Conservation (phyloP, 441 rosid species). For the Erodium texanum region DNA sequence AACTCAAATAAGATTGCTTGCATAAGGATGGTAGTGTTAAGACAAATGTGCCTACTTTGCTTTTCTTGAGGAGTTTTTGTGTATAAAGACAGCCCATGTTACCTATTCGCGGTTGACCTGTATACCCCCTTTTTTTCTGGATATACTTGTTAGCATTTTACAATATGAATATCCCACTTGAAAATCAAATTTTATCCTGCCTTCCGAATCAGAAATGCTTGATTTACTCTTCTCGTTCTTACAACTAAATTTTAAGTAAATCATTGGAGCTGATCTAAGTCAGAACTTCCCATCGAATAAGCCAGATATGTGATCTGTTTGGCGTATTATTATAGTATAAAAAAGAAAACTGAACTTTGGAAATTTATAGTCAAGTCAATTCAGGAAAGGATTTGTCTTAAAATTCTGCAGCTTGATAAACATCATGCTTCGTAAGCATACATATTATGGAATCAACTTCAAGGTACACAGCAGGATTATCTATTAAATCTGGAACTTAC, state of each 20-base stretch:
- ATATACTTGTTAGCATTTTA: neutral
- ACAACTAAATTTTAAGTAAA: neutral
- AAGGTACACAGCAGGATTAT: neutral
- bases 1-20: neutral
- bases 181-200: neutral
- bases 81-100: neutral
- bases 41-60: neutral
- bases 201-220: neutral
- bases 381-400: neutral
- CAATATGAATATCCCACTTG: neutral
- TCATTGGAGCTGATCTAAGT: neutral
- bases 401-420: neutral
- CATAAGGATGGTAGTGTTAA: neutral
- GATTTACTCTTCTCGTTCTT: neutral
- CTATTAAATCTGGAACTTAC: neutral
- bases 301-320: too few species aligned
- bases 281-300: neutral
- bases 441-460: neutral
- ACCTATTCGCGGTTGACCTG: neutral
- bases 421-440: neutral
- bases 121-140: neutral
- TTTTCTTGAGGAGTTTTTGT: neutral
- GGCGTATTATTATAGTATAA: neutral
- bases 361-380: too few species aligned
- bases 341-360: too few species aligned